Base-by-base conservation (phyloP, 306 rosid species). In the Rubus idaeus region DNA sequence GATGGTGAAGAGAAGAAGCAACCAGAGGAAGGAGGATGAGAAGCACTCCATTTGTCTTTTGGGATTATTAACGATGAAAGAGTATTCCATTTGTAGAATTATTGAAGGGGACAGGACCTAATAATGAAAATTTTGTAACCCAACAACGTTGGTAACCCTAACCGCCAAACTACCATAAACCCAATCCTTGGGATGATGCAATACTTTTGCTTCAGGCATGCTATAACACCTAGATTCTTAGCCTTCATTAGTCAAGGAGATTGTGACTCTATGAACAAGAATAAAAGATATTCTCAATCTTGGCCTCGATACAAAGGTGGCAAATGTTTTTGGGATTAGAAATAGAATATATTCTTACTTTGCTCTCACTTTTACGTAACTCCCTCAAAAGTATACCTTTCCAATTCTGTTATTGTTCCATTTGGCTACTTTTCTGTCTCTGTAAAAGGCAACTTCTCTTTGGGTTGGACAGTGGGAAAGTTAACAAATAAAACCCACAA, bases 261-360 rank as follows among this genome's bases (percentile, higher is more conserved):
- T 60, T 75, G 68, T 68, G 84, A 77, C 21, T 57, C 68, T 47
- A 50, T 74, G 70, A 74, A 74, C 69, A 26, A 46, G 44, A 23
- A 45, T 45, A 62, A 26, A 44, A 84, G 87, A 94, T 39, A 40
- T 94, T 92, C 98, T 84, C 83, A 68, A 78, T 87, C 91, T 90
- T 76, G 56, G 82, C 88, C 90, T 90, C 64, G 42, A 75, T 83
- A 70, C 52, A 86, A 84, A 72, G 88, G 79, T 74, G 92, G 70
- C 67, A 57, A 68, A 40, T 87, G 83, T 74, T 81, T 78, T 78
- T 16, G 39, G 51, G 53, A 75, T 6, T 3, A 5, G 56, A 20
- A 23, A 84, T 81, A 64, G 93, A 86, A 95, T 83, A 82, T 74
- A 92, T 92, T 92, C 97, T 90, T 90, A 73, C 93, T 85, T 87